A percentile compares a stretch with the other conserved stretches of the same genome.
These are phyloP conservation scores for Cordia subcordata DNA, from an alignment of 257 asterid genomes.

Conservation along the genomic window DNA sequence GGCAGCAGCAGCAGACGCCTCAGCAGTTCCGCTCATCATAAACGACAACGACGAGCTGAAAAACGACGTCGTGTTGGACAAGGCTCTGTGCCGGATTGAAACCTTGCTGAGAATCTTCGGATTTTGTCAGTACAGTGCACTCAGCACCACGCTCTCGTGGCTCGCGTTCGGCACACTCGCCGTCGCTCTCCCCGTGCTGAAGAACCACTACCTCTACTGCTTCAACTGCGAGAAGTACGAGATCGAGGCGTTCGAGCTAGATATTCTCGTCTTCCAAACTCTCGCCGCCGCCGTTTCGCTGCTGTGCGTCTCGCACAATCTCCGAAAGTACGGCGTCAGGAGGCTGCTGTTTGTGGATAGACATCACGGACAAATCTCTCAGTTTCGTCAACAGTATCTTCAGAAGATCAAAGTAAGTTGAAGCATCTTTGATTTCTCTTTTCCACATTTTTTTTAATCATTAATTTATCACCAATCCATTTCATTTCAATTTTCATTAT, in stretches of 20 bases:
- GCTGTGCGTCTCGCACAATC: slow-evolving; percentile 57
- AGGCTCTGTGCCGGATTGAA: slow-evolving; percentile 39
- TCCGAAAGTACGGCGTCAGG: slow-evolving; percentile 60
- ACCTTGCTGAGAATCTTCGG: slow-evolving; percentile 53
- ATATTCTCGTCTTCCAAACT: slow-evolving; percentile 48
- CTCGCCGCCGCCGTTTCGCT: slow-evolving; percentile 62
- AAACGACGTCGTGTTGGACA: slow-evolving; percentile 34
- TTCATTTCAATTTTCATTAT: too few species aligned
- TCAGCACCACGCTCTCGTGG: slow-evolving; percentile 54
- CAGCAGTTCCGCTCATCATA: background rate
- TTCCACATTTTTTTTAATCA: too few species aligned
- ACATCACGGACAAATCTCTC: slow-evolving; percentile 48
- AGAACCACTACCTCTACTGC: slow-evolving; percentile 33
- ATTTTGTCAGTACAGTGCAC: slow-evolving; percentile 43
- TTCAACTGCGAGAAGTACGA: slow-evolving; percentile 49
- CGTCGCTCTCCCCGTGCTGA: slow-evolving; percentile 43
- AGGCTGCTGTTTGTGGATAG: slow-evolving; percentile 72
- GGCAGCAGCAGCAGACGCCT: background rate
- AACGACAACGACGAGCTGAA: background rate
- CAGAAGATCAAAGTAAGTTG: slow-evolving; percentile 55
- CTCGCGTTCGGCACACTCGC: slow-evolving; percentile 46
- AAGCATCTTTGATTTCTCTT: too few species aligned
- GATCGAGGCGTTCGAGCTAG: slow-evolving; percentile 57
- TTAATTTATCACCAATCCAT: too few species aligned
- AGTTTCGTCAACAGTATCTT: slow-evolving; percentile 51